Evolutionary conservation across 2,329 filamentous ascomycete genomes (phyloP).

Genomic region (Fusarium austroafricanum): DNA sequence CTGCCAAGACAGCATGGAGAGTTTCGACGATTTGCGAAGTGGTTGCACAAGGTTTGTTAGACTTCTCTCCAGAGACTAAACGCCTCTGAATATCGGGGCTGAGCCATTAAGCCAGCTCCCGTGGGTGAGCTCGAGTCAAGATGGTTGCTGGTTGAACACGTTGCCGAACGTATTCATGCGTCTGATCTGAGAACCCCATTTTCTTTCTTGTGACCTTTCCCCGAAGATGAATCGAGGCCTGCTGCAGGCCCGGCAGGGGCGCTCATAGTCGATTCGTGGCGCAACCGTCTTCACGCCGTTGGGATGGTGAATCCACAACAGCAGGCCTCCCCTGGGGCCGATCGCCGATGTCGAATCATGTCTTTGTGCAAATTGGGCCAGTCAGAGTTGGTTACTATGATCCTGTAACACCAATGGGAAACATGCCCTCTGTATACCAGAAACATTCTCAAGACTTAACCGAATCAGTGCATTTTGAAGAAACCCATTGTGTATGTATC

Average conservation of each 20-base stretch:
- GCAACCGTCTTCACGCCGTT: slow-evolving; percentile 29
- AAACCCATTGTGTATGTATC: slow-evolving; percentile 17
- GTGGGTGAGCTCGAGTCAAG: neutral
- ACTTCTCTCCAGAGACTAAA: neutral
- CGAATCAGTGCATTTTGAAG: neutral
- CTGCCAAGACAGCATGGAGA: slow-evolving; percentile 25
- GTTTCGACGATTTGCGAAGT: slow-evolving; percentile 24
- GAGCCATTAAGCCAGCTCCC: slow-evolving; percentile 5
- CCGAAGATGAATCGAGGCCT: slow-evolving; percentile 9
- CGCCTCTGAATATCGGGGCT: neutral
- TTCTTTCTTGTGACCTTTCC: slow-evolving; percentile 2
- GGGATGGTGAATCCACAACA: slow-evolving; percentile 13
- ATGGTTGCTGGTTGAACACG: slow-evolving; percentile 16
- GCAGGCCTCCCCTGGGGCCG: slow-evolving; percentile 21
- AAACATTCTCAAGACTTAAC: neutral
- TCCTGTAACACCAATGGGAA: neutral
- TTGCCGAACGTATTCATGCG: slow-evolving; percentile 31
- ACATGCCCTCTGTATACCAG: slow-evolving; percentile 1
- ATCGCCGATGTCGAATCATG: slow-evolving; percentile 38
- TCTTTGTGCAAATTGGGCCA: slow-evolving; percentile 7
- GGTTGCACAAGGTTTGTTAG: slow-evolving; percentile 34
- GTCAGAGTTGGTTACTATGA: slow-evolving; percentile 1
- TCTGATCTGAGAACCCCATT: slow-evolving; percentile 18
- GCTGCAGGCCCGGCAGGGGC: slow-evolving; percentile 33
- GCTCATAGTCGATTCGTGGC: slow-evolving; percentile 31